Base-by-base conservation (phyloP, 768 basidiomycete species). In the Hygrophorus pudorinus region DNA sequence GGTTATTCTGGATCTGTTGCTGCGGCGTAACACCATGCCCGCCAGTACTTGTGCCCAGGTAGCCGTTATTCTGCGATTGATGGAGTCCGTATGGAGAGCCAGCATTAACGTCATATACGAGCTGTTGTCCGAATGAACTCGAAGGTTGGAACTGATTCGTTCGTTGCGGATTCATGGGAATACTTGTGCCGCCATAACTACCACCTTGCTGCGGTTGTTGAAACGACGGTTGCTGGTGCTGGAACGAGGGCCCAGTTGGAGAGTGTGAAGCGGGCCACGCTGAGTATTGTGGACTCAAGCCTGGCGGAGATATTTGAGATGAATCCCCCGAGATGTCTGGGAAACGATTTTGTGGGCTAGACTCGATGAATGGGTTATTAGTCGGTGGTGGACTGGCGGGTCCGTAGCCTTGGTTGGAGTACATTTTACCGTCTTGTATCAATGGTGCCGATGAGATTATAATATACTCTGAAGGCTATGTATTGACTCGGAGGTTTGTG, bases 351-450 rank as follows among this genome's bases (percentile, higher is more conserved):
- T 70, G 66, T 27, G 73, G 60, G 38, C 67, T 64, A 24, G 66
- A 50, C 38, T 70, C 65, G 54, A 78, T 63, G 61, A 87, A 86
- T 0, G 85, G 85, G 52, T 86, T 86, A 55, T 82, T 87, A 40
- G 67, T 65, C 48, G 68, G 44, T 24, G 59, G 61, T 32, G 63
- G 61, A 42, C 60, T 62, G 12, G 56, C 42, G n/a, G 65, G 35
- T 12, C 60, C 62, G 49, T 70, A 74, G 14, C 62, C 63, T 47
- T 63, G 62, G 49, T 62, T 56, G 4, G 44, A 38, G 57, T 73
- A 74, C 72, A 67, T 72, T 51, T 39, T 35, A n/a, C 33, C 3
- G 17, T n/a, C n/a, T 35, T n/a, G 4, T n/a, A n/a, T 17, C 13
- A 5, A 9, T 35, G 9, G 9, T 3, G 24, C 7, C 24, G 24